Evolutionary conservation across 2,329 filamentous ascomycete genomes (phyloP), one percentile per base, ranked within the genome.

Genomic region (Torrubiellomyces zombiae): DNA sequence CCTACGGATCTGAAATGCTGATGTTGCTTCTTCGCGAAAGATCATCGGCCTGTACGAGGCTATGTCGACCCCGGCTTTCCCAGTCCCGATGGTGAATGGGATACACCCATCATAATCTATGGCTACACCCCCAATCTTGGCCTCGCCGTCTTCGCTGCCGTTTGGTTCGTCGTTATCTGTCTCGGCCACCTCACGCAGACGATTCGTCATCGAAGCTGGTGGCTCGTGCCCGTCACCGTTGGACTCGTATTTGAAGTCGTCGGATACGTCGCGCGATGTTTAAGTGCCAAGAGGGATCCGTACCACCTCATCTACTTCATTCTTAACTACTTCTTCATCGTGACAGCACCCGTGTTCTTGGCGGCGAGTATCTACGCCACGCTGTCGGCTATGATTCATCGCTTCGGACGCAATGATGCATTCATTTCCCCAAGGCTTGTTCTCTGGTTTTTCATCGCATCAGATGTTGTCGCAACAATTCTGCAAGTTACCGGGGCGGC

Each of bases 301-400:
- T 68, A 67, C 40, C 49, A 56, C 31, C 50, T 67, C 10, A 44
- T 58, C 18, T 68, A 57, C 48, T 70, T 69, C 34, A 60, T 70
- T 19, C 44, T 65, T 22, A 62, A 67, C 38, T 69, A 68, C 48
- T 70, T 70, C 50, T 66, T 66, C 50, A 66, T 70, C 40, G 64
- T 70, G 31, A 60, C 61, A 0, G 64, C 64, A 0, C 65, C 65
- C 2, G 65, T 70, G 18, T 64, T 69, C 37, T 57, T 68, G 42
- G 55, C 60, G 10, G 65, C 65, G 0, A 55, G 56, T 0, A 60
- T 68, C 24, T 70, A 68, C 48, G 60, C 59, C n/a, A 47, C 64
- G 23, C 48, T 69, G 6, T 59, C 55, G 0, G 50, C 56, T 4
- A 43, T 69, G 16, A 64, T 68, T 25, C 47, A 48, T 21, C 43